Conservation (phyloP, 2,329 filamentous ascomycete species). For the Penicillium psychrosexuale region DNA sequence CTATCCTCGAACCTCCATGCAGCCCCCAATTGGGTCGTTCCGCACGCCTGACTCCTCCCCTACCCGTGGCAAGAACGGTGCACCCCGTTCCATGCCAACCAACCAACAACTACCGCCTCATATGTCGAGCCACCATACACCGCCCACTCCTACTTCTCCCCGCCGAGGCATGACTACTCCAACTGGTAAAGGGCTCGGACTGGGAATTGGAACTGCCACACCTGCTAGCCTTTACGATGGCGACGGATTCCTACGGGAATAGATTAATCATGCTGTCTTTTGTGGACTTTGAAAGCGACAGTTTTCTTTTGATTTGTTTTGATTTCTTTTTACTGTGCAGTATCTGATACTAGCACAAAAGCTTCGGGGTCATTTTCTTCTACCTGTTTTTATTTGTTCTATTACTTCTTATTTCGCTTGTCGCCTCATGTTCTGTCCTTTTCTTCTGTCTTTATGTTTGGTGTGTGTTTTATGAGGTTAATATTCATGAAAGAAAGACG, state of each 20-base stretch:
- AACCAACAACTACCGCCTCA: constrained; percentile 18
- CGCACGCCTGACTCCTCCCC: constrained; percentile 16
- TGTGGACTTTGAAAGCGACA: not conserved
- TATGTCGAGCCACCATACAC: constrained; percentile 12
- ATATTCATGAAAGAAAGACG: constrained; percentile 16
- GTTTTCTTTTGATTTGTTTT: not conserved
- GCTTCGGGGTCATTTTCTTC: not conserved
- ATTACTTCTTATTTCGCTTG: not conserved
- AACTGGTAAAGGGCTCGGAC: constrained; percentile 25
- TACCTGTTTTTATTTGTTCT: not conserved
- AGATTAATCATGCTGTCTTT: constrained; percentile 4
- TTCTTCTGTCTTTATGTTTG: constrained; percentile 3
- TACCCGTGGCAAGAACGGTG: constrained; percentile 11
- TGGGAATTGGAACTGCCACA: constrained; percentile 36
- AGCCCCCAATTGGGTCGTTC: constrained; percentile 11
- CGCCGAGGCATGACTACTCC: constrained; percentile 28
- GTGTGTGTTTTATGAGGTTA: constrained; percentile 4
- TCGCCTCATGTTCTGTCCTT: constrained; percentile 3
- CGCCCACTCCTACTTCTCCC: constrained; percentile 15
- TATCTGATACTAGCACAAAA: not conserved
- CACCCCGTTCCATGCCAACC: constrained; percentile 14
- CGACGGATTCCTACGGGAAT: constrained; percentile 39
- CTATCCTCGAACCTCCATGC: constrained; percentile 6
- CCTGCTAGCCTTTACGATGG: constrained; percentile 49
- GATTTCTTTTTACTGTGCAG: not conserved